Evolutionary conservation across 352 stramenopile genomes (phyloP), one percentile per base, ranked within the genome.

Genomic region (Blastocystis sp.): DNA sequence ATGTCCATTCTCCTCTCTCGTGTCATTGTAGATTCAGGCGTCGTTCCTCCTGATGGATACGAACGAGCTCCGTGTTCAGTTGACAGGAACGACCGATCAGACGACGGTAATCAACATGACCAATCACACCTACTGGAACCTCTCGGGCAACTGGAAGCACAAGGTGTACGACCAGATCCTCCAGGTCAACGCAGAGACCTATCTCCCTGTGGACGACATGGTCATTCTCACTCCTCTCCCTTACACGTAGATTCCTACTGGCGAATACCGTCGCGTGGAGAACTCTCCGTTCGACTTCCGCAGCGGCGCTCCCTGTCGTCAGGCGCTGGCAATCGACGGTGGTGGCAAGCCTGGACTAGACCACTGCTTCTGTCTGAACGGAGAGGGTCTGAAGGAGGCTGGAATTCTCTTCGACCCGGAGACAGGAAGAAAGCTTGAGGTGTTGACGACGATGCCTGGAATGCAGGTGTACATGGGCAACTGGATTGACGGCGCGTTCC

Each of bases 121-220:
- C 1, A 89, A 89, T 44, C 87, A 89, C 65, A 78, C 87, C 6
- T 88, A 88, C 51, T 89, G 85, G 86, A 89, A 89, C 73, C 42
- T 89, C 18, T 72, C 48, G 34, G 87, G 87, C 0, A 49, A 84
- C 53, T 59, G 56, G 40, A 85, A 76, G 42, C n/a, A 32, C 9
- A 67, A 75, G 3, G 77, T 89, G 14, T 61, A 88, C 34, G 32
- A 84, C 14, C 79, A 88, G 56, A 0, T 64, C 2, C 57, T 89
- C 32, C 40, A 72, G 42, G 57, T 89, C 14, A 64, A 84, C 29
- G 87, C 77, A 8, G 38, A 51, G 4, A 49, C 56, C 9, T 89
- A 88, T 78, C 36, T 88, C 27, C 86, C 85, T 18, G 48, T 81
- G 11, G 61, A 72, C 42, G 76, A 87, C 14, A 76, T 51, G 36